These are phyloP conservation scores for Kwoniella europaea DNA, from an alignment of 768 basidiomycete species.

Conservation along the genomic window DNA sequence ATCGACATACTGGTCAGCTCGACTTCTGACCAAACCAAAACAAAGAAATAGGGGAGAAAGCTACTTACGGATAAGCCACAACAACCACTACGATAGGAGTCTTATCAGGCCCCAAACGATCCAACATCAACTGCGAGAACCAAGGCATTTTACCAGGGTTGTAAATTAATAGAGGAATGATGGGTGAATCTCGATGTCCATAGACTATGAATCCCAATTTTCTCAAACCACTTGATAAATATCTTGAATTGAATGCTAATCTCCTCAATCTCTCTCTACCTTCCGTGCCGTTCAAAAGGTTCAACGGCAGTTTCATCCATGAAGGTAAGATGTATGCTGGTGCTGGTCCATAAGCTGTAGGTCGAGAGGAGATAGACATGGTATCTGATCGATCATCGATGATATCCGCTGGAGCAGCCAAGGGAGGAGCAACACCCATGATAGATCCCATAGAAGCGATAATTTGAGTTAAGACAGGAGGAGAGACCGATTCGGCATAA, in stretches of 20 bases:
- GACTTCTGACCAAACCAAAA: too few relatives aligned
- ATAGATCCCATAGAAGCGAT: conserved; percentile 93
- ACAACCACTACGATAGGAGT: conserved; percentile 87
- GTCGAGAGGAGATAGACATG: conserved; percentile 52
- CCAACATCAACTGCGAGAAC: conserved; percentile 81
- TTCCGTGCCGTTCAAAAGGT: conserved; percentile 79
- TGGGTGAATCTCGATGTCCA: conserved; percentile 86
- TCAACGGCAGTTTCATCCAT: conserved; percentile 77
- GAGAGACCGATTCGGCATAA: conserved; percentile 89
- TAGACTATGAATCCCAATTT: conserved; percentile 98
- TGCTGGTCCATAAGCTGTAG: conserved; percentile 65
- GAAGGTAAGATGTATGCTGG: conserved; percentile 69
- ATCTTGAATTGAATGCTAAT: conserved; percentile 92
- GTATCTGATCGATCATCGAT: conserved; percentile 57
- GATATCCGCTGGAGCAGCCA: conserved; percentile 59
- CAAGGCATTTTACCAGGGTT: conserved; percentile 91
- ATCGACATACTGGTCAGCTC: not conserved
- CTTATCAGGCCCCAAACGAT: conserved; percentile 62
- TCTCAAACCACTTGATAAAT: conserved; percentile 80
- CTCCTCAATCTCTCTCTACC: conserved; percentile 80
- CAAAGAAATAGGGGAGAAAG: conserved; percentile 4
- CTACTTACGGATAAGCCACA: conserved; percentile 69
- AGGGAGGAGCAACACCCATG: conserved; percentile 71
- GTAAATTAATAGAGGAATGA: conserved; percentile 90
- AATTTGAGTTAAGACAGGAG: conserved; percentile 87